A percentile compares a stretch with the other conserved stretches of the same genome.
These are phyloP conservation scores for Arthrobotrys megalospora DNA, from an alignment of 2,329 filamentous ascomycete species.

Conservation along the genomic window DNA sequence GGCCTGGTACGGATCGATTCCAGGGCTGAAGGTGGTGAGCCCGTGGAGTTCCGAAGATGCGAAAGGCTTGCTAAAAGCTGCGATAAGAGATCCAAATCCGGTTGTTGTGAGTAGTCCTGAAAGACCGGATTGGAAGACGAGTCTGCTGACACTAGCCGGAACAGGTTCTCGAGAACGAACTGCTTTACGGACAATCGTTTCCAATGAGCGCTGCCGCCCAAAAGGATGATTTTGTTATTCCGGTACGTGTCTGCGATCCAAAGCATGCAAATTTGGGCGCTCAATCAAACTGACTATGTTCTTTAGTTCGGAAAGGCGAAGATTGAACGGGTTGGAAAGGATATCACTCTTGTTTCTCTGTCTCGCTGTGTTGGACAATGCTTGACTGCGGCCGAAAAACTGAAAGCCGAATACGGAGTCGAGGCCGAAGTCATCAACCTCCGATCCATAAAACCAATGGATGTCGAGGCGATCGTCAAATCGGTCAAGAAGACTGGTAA, in stretches of 20 bases:
- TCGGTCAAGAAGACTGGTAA: slow-evolving; percentile 99
- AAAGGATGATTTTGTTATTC: slow-evolving; percentile 95
- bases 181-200: slow-evolving; percentile 90
- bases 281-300: slow-evolving; percentile 1
- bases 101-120: slow-evolving; percentile 74
- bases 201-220: slow-evolving; percentile 96
- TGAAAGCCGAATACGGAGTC: slow-evolving; percentile 97
- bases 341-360: slow-evolving; percentile 93
- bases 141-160: not conserved
- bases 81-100: slow-evolving; percentile 97
- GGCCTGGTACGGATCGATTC: slow-evolving; percentile 98
- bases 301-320: slow-evolving; percentile 93
- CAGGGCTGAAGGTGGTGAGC: slow-evolving; percentile 94
- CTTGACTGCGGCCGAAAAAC: slow-evolving; percentile 85
- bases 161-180: slow-evolving; percentile 82
- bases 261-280: not conserved
- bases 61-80: slow-evolving; percentile 97
- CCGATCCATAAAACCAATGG: slow-evolving; percentile 95
- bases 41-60: slow-evolving; percentile 98
- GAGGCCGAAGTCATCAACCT: slow-evolving; percentile 98
- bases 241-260: slow-evolving; percentile 68
- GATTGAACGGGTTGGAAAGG: slow-evolving; percentile 95
- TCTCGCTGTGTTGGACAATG: slow-evolving; percentile 96
- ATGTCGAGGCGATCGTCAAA: slow-evolving; percentile 94
- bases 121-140: not conserved